These are phyloP conservation scores for Elsinoe fawcettii DNA, from an alignment of 2,329 filamentous ascomycete genomes.

Conservation along the genomic window DNA sequence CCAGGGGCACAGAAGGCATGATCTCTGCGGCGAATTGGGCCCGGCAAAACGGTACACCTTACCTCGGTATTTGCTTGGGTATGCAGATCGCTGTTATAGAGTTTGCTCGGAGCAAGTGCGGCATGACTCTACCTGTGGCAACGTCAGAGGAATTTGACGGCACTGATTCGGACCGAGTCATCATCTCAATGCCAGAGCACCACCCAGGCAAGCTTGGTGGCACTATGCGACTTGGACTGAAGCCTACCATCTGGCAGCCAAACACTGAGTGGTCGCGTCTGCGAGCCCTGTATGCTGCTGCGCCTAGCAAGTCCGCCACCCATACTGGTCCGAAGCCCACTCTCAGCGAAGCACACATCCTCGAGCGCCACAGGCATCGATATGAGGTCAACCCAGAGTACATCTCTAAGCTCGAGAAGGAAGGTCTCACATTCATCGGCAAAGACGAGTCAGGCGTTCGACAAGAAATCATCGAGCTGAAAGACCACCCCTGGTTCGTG, in stretches of 20 bases:
- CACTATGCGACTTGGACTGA: constrained; percentile 77
- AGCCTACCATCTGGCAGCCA: constrained; percentile 66
- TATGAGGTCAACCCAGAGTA: constrained; percentile 85
- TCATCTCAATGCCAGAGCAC: constrained; percentile 91
- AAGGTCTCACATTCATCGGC: constrained; percentile 67
- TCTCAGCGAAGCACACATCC: constrained; percentile 34
- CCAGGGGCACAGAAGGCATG: constrained; percentile 82
- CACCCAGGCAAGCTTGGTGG: constrained; percentile 69
- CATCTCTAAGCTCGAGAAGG: constrained; percentile 58
- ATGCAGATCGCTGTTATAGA: constrained; percentile 93
- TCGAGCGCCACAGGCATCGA: constrained; percentile 76
- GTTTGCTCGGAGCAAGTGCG: constrained; percentile 68
- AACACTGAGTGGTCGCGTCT: constrained; percentile 72
- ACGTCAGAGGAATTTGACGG: constrained; percentile 51
- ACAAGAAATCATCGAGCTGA: constrained; percentile 77
- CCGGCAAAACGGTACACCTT: constrained; percentile 70
- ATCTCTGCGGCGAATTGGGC: constrained; percentile 81
- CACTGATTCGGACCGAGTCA: constrained; percentile 57
- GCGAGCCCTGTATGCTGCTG: constrained; percentile 62
- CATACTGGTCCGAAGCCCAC: background rate
- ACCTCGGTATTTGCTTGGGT: constrained; percentile 82
- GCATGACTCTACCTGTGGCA: constrained; percentile 46
- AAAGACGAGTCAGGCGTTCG: constrained; percentile 71
- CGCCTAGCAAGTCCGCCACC: constrained; percentile 27
- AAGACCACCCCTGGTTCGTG: constrained; percentile 77